Percentiles rank a stretch among this genome's conserved stretches.
phyloP scores from a whole-genome alignment of 352 stramenopile species.

The Pythium phragmiticola region DNA sequence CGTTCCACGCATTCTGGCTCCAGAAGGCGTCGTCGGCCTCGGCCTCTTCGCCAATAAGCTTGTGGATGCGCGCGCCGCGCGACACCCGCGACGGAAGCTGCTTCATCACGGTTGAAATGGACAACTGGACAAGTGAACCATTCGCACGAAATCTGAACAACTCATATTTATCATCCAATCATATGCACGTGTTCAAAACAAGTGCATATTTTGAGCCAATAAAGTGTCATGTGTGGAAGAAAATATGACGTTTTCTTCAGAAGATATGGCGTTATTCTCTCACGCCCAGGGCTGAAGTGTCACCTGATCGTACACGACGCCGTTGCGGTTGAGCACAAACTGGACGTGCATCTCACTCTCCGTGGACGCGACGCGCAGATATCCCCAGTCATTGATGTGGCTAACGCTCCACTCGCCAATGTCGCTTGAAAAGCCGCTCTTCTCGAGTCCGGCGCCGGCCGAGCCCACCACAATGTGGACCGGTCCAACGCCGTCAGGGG shows the following conservation, averaged over 20 bases:
- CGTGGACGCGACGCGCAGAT: constrained; percentile 61
- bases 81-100: constrained; percentile 62
- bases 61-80: constrained; percentile 74
- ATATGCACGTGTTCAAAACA: not conserved
- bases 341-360: constrained; percentile 66
- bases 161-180: constrained; percentile 8
- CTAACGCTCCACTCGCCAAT: constrained; percentile 81
- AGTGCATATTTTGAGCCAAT: constrained; percentile 16
- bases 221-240: not conserved
- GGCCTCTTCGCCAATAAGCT: constrained; percentile 84
- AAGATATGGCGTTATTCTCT: not conserved
- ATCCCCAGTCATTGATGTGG: constrained; percentile 79
- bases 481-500: constrained; percentile 56
- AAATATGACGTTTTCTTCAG: not conserved
- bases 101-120: not conserved
- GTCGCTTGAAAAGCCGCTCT: constrained; percentile 54
- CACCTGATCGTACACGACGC: constrained; percentile 76
- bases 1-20: constrained; percentile 81
- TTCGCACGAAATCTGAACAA: not conserved
- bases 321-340: constrained; percentile 83
- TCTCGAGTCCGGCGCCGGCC: constrained; percentile 73
- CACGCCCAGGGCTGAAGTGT: constrained; percentile 54
- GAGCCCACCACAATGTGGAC: constrained; percentile 89
- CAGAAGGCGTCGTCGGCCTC: constrained; percentile 89
- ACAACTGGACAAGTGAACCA: not conserved